Conservation (phyloP, 805 yeast genomes). For the Schwanniomyces yamadae region DNA sequence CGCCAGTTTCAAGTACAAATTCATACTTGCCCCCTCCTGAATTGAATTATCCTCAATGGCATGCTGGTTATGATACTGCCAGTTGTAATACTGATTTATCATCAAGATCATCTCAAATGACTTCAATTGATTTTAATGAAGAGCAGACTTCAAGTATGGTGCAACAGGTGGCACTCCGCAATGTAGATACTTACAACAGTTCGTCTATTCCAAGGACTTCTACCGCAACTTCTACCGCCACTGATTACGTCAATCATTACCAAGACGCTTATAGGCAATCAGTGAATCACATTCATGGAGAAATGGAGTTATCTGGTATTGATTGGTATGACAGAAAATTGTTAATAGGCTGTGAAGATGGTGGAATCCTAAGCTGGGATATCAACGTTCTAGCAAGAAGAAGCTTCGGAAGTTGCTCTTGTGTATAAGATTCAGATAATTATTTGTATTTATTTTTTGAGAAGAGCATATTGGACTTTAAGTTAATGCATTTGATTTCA, state of each 20-base stretch:
- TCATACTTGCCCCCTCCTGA: conserved; percentile 17
- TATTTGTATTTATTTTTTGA: no score
- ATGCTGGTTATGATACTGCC: conserved; percentile 2
- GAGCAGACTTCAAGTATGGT: background rate
- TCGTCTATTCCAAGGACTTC: background rate
- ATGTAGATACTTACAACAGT: conserved; percentile 2
- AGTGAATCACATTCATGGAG: conserved; percentile 39
- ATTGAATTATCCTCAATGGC: conserved; percentile 23
- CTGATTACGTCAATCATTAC: conserved; percentile 10
- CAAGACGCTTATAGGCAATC: conserved; percentile 32
- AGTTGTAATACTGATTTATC: conserved; percentile 7
- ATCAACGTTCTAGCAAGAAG: conserved; percentile 37
- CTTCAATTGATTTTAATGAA: conserved; percentile 7
- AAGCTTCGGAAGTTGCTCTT: conserved; percentile 39
- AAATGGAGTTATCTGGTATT: conserved; percentile 42
- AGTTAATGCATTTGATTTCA: no score
- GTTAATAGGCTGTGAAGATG: conserved; percentile 41
- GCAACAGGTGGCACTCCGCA: no score
- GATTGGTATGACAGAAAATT: conserved; percentile 34
- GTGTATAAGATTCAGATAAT: conserved; percentile 18
- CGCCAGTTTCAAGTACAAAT: conserved; percentile 10
- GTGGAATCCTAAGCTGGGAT: conserved; percentile 42
- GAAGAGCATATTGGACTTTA: no score
- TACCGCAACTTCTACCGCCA: conserved; percentile 2
- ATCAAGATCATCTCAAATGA: conserved; percentile 15